Conservation (phyloP, 2,329 filamentous ascomycete genomes). For the Trichophaea hybrida region DNA sequence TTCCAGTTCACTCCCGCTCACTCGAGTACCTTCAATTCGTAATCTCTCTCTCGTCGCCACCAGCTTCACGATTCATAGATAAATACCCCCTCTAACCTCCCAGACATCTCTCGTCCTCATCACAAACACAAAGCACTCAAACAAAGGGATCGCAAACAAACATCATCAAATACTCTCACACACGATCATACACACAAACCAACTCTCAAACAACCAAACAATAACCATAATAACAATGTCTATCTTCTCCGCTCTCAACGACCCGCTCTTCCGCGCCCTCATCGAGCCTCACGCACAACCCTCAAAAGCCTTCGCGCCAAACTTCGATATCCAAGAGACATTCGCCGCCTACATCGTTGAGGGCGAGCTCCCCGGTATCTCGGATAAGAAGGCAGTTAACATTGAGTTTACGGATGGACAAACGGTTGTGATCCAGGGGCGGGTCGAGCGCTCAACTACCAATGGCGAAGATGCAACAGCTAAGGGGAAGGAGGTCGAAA, state of each 20-base stretch:
- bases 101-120: no score
- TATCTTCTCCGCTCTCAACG: neutral
- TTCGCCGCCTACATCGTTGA: conserved; percentile 58
- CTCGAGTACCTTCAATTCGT: no score
- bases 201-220: neutral
- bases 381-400: conserved; percentile 51
- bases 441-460: conserved; percentile 42
- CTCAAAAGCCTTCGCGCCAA: conserved; percentile 51
- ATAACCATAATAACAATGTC: neutral
- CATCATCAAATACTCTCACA: neutral
- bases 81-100: no score
- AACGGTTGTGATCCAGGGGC: conserved; percentile 57
- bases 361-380: conserved; percentile 63
- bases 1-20: no score
- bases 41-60: no score
- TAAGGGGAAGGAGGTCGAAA: neutral
- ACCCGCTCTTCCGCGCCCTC: conserved; percentile 13
- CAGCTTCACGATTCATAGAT: no score
- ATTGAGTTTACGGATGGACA: conserved; percentile 68
- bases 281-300: conserved; percentile 6
- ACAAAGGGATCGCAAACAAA: no score
- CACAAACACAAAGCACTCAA: no score
- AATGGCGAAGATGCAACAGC: neutral
- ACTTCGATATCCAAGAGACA: conserved; percentile 64
- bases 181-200: neutral